Percentiles rank a stretch among this genome's conserved stretches.
These are phyloP conservation scores for Ogataea pignaliae DNA, from an alignment of 805 yeast species.

Conservation along the genomic window DNA sequence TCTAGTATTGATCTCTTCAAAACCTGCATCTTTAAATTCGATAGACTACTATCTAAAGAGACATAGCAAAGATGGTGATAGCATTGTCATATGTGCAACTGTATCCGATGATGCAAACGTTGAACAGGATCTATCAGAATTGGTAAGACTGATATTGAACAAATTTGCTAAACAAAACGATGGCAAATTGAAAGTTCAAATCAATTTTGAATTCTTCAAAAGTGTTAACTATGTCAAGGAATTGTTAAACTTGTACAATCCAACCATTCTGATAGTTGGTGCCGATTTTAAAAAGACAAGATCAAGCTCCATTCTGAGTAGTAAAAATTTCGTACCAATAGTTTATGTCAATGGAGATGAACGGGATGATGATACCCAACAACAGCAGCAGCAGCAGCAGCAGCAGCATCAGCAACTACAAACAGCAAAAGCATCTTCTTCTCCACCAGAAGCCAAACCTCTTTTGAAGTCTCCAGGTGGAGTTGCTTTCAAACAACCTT, in stretches of 20 bases:
- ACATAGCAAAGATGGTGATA: slow-evolving; percentile 58
- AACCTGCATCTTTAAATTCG: slow-evolving; percentile 70
- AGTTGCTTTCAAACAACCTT: slow-evolving; percentile 20
- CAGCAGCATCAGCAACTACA: not conserved
- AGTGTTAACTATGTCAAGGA: slow-evolving; percentile 48
- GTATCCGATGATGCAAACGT: slow-evolving; percentile 20
- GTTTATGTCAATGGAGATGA: slow-evolving; percentile 20
- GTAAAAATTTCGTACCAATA: slow-evolving; percentile 23
- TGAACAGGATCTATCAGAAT: slow-evolving; percentile 22
- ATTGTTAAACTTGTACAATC: slow-evolving; percentile 53
- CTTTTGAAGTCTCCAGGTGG: slow-evolving; percentile 16
- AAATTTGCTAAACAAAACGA: slow-evolving; percentile 27
- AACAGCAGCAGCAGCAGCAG: no score
- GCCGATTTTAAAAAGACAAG: slow-evolving; percentile 21
- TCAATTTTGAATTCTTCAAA: slow-evolving; percentile 55
- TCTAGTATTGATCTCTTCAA: slow-evolving; percentile 56
- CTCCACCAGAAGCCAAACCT: not conserved
- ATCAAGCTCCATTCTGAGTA: slow-evolving; percentile 25
- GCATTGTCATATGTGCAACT: slow-evolving; percentile 44
- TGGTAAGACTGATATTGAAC: slow-evolving; percentile 38
- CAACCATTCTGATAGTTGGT: slow-evolving; percentile 47
- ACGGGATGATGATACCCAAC: slow-evolving; percentile 14
- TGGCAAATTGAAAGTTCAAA: slow-evolving; percentile 34
- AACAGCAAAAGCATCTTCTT: not conserved
- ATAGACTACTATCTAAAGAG: slow-evolving; percentile 58